Evolutionary conservation across 306 rosid species (phyloP), one percentile per base, ranked within the genome.

Genomic region (Leucaena leucocephala): DNA sequence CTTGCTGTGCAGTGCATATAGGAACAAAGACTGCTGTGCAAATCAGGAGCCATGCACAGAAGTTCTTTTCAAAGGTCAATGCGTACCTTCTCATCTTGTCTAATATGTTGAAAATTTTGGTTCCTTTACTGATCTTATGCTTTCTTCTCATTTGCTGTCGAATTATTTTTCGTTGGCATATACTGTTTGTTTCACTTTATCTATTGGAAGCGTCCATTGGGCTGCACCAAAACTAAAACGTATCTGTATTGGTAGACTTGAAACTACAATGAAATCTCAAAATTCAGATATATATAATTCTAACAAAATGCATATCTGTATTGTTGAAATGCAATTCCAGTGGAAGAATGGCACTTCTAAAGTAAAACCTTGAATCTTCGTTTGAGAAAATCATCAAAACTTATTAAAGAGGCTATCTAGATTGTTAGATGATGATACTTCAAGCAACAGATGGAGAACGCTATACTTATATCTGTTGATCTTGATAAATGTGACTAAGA

Each of bases 11-110:
- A 95, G 99, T 93, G 78, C 99, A 95, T 83, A 91, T 95, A 77
- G 99, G 99, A 85, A 95, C 99, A 61, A 95, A 95, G 88, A 95
- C 99, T 84, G 99, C 98, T 71, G 99, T 95, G 85, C 99, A 95
- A 87, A 95, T 95, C 86, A 81, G 99, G 85, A 95, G 99, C 86
- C 99, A 95, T 88, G 99, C 99, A n/a, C 99, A 95, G 84, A 95
- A 95, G 80, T 95, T 95, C 85, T 95, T 95, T 90, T 86, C 99
- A 84, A 95, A 95, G 99, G 99, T 95, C 78, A 80, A 82, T 86
- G 63, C 77, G 78, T 86, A 85, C 87, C 90, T 83, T 88, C 85
- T 86, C 85, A 67, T 63, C 80, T 81, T 76, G 59, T 74, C 78
- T 71, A 82, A 71, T 76, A 79, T 72, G 33, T 57, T 71, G 13